phyloP scores from a whole-genome alignment of 129 eudicot species.

The Apium graveolens region DNA sequence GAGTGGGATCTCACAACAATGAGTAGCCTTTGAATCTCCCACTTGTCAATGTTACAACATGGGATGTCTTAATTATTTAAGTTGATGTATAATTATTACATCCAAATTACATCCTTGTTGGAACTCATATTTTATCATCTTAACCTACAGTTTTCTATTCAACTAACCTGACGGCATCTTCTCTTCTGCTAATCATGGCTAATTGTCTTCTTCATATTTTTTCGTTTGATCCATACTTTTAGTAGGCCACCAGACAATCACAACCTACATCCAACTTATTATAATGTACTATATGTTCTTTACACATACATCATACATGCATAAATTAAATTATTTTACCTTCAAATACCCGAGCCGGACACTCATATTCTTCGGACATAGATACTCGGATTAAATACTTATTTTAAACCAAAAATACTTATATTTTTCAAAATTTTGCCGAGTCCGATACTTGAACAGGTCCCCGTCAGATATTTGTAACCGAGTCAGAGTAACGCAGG shows the following conservation, averaged over 20 bases:
- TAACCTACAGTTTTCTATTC: background rate
- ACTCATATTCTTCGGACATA: too few species aligned
- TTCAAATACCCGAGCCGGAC: too few species aligned
- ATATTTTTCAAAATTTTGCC: too few species aligned
- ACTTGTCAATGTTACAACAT: constrained; percentile 1
- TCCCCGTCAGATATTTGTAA: too few species aligned
- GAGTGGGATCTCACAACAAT: background rate
- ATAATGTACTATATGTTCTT: background rate
- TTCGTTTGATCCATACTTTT: background rate
- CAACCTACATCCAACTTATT: constrained; percentile 18
- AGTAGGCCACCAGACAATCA: constrained; percentile 33
- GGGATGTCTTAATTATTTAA: background rate
- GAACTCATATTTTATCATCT: background rate
- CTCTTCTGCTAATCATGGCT: constrained; percentile 23
- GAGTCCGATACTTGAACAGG: too few species aligned
- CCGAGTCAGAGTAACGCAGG: too few species aligned
- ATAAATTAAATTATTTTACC: too few species aligned
- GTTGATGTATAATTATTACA: background rate
- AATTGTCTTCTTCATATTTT: background rate
- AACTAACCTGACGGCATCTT: background rate
- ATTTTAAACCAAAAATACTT: too few species aligned
- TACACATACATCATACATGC: too few species aligned
- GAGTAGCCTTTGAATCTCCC: background rate
- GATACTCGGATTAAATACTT: too few species aligned
- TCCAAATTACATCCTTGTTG: background rate